These are phyloP conservation scores for Sinapis alba DNA, from an alignment of 441 rosid species.

Conservation along the genomic window DNA sequence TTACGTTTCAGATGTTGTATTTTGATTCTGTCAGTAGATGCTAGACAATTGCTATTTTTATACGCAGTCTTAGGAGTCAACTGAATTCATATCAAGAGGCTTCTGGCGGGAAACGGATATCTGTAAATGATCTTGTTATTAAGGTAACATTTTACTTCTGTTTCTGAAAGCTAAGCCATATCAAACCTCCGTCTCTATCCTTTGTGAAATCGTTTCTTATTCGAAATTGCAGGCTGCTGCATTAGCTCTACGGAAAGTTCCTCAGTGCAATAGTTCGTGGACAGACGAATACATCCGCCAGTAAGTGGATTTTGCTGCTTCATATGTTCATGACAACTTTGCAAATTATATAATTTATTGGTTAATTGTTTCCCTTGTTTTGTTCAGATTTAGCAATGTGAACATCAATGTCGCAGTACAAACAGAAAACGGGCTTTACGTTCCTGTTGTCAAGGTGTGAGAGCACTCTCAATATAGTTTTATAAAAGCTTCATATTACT, in stretches of 20 bases:
- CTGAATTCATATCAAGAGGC: slow-evolving; percentile 86
- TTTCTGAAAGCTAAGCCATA: not conserved
- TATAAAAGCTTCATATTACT: not conserved
- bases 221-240: slow-evolving; percentile 80
- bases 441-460: slow-evolving; percentile 82
- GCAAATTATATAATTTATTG: slow-evolving; percentile 10
- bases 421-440: slow-evolving; percentile 90
- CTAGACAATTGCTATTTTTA: slow-evolving; percentile 23
- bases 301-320: slow-evolving; percentile 52
- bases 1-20: slow-evolving; percentile 19
- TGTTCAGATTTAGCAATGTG: slow-evolving; percentile 69
- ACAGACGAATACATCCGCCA: slow-evolving; percentile 88
- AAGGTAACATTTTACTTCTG: slow-evolving; percentile 56
- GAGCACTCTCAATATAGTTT: not conserved
- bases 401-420: slow-evolving; percentile 90
- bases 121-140: slow-evolving; percentile 90
- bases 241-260: slow-evolving; percentile 86
- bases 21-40: not conserved
- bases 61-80: slow-evolving; percentile 70
- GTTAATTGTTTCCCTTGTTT: slow-evolving; percentile 15
- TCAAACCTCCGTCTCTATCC: not conserved
- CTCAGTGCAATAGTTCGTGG: slow-evolving; percentile 99
- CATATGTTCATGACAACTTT: not conserved
- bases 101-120: slow-evolving; percentile 86
- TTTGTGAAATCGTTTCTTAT: no score